These are phyloP conservation scores for Tulasnella sp. DNA, from an alignment of 768 basidiomycete species.

Conservation along the genomic window DNA sequence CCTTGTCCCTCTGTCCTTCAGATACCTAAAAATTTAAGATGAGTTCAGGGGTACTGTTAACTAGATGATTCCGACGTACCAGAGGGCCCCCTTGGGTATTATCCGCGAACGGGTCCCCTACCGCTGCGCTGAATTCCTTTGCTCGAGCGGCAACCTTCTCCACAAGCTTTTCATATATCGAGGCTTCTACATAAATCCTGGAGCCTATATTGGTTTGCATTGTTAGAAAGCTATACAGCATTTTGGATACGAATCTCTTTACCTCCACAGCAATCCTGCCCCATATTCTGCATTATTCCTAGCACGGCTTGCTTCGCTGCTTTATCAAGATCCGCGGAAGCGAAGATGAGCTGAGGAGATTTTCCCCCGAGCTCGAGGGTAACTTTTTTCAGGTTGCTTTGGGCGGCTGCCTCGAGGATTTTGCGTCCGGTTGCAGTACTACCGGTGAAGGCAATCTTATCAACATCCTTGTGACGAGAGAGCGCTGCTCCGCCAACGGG, in stretches of 20 bases:
- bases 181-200: slow-evolving; percentile 82
- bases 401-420: slow-evolving; percentile 87
- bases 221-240: slow-evolving; percentile 25
- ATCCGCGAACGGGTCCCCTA: slow-evolving; percentile 80
- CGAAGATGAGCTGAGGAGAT: slow-evolving; percentile 83
- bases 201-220: slow-evolving; percentile 71
- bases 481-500: slow-evolving; percentile 80
- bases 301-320: slow-evolving; percentile 19
- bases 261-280: slow-evolving; percentile 42
- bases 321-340: slow-evolving; percentile 81
- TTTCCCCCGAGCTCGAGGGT: slow-evolving; percentile 95
- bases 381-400: slow-evolving; percentile 92
- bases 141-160: slow-evolving; percentile 60
- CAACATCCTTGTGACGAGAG: slow-evolving; percentile 74
- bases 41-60: background rate
- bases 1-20: slow-evolving; percentile 76
- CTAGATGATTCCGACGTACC: slow-evolving; percentile 45
- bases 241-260: background rate
- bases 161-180: slow-evolving; percentile 81
- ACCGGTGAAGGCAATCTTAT: slow-evolving; percentile 94
- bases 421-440: slow-evolving; percentile 85
- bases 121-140: slow-evolving; percentile 52
- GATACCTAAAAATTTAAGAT: slow-evolving; percentile 53
- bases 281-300: slow-evolving; percentile 41
- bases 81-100: slow-evolving; percentile 75